Conservation (phyloP, 106 monocot genomes). For the Allium cepa region DNA sequence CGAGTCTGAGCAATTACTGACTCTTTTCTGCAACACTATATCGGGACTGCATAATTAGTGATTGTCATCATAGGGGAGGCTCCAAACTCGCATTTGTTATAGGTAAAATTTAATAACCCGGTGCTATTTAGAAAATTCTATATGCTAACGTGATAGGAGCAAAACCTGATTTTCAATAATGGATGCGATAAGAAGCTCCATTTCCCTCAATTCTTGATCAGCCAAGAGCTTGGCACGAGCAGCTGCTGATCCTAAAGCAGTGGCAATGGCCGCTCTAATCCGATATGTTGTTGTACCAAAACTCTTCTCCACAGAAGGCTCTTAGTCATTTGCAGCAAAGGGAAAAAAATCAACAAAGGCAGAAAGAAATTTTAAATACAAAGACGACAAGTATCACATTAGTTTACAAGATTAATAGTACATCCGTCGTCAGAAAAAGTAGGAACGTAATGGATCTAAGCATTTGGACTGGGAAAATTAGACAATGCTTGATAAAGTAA, state of each 20-base stretch:
- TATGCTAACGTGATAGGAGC: no score
- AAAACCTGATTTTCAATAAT: constrained; percentile 70
- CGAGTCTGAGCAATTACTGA: no score
- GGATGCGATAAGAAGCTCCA: constrained; percentile 65
- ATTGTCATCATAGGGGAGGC: no score
- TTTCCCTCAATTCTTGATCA: constrained; percentile 80
- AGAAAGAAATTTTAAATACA: neutral
- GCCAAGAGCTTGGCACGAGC: constrained; percentile 84
- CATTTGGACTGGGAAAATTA: no score
- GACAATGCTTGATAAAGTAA: neutral
- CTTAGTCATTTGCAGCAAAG: constrained; percentile 5
- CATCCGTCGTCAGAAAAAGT: no score
- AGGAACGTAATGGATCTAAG: no score
- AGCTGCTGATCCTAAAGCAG: constrained; percentile 61
- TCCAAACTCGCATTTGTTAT: no score
- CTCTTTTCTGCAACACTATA: no score
- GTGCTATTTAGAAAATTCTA: no score
- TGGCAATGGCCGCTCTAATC: constrained; percentile 63
- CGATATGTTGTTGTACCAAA: constrained; percentile 46
- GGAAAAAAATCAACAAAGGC: neutral
- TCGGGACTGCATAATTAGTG: no score
- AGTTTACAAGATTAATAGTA: neutral
- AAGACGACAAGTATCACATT: neutral
- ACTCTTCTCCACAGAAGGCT: constrained; percentile 24
- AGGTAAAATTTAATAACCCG: no score